phyloP scores from a whole-genome alignment of 495 filamentous ascomycete genomes.

The Durotheca rogersii region DNA sequence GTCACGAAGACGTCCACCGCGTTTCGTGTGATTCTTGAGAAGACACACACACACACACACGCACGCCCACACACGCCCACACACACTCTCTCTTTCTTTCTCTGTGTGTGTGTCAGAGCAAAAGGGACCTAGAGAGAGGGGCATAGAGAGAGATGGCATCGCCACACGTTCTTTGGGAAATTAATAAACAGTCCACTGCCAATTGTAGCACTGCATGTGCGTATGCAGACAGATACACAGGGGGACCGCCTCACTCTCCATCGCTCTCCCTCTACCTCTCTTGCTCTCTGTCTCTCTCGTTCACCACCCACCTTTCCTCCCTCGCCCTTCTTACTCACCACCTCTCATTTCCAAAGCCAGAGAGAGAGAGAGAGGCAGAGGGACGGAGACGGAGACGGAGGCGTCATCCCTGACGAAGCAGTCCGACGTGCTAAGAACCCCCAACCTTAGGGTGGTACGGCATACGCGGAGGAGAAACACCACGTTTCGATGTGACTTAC shows the following conservation, averaged over 20 bases:
- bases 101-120: too few species aligned
- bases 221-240: not conserved
- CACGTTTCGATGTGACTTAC: slow-evolving; percentile 27
- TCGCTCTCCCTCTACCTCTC: too few species aligned
- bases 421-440: slow-evolving; percentile 1
- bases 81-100: too few species aligned
- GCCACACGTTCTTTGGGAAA: not conserved
- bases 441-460: slow-evolving; percentile 10
- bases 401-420: not conserved
- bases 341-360: too few species aligned
- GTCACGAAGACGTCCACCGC: too few species aligned
- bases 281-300: too few species aligned
- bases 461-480: slow-evolving; percentile 28
- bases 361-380: not conserved
- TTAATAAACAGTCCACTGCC: not conserved
- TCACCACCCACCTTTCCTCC: too few species aligned
- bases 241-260: too few species aligned
- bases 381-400: not conserved
- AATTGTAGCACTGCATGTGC: not conserved
- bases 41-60: not conserved
- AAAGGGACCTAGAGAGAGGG: too few species aligned
- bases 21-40: not conserved
- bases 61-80: too few species aligned
- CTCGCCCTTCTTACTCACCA: too few species aligned
- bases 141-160: too few species aligned